phyloP scores from a whole-genome alignment of 1,139 yeast species.

The Diutina neorugosa region DNA sequence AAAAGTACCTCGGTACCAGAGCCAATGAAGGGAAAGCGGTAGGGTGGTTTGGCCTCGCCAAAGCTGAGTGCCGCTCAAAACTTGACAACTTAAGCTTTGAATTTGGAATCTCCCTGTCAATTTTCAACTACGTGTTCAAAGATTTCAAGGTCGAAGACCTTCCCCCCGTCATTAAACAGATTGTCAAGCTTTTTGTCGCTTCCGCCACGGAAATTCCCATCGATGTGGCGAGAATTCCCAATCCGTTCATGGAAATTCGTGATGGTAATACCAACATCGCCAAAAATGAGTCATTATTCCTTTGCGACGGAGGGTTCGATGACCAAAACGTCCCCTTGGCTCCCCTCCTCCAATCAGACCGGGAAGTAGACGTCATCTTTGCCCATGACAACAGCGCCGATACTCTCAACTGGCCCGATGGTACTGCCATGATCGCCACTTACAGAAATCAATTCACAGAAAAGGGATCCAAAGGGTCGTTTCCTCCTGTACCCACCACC shows the following conservation, averaged over 20 bases:
- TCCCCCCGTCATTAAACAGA: constrained; percentile 30
- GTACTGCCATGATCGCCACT: constrained; percentile 51
- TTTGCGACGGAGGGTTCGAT: constrained; percentile 92
- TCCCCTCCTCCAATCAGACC: constrained; percentile 60
- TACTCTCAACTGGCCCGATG: constrained; percentile 70
- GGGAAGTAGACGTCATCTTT: constrained; percentile 65
- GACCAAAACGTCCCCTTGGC: constrained; percentile 64
- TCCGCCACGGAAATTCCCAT: neutral
- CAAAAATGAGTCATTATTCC: constrained; percentile 32
- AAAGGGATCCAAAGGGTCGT: constrained; percentile 21
- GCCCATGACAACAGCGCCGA: constrained; percentile 83
- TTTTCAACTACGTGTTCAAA: constrained; percentile 49
- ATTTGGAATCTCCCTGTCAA: constrained; percentile 60
- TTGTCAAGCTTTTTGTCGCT: constrained; percentile 27
- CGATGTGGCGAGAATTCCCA: constrained; percentile 18
- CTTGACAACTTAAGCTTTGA: constrained; percentile 68
- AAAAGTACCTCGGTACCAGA: constrained; percentile 41
- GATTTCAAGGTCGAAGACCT: constrained; percentile 29
- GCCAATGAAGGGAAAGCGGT: constrained; percentile 6
- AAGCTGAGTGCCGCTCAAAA: constrained; percentile 33
- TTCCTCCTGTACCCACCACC: constrained; percentile 7
- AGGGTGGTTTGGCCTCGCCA: constrained; percentile 6
- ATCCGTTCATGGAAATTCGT: constrained; percentile 37
- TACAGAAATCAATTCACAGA: constrained; percentile 35
- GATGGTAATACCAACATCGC: constrained; percentile 18